Base-by-base conservation (phyloP, 2,329 filamentous ascomycete species). In the Fusarium verticillioides region DNA sequence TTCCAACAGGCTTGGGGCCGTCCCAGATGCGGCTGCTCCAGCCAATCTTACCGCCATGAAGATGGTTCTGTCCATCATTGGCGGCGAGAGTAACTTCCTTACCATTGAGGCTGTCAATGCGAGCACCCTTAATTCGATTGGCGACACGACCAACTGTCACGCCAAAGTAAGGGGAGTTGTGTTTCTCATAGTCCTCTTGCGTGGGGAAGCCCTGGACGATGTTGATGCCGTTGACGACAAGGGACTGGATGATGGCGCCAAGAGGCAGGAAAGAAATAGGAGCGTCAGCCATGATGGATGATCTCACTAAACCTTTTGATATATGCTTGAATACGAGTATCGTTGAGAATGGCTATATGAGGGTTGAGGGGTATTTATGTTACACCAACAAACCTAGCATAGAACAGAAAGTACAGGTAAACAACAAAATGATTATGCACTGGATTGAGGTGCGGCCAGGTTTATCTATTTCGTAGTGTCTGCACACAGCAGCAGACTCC, bases 71-170 rank as follows among this genome's bases (percentile, higher is more conserved):
- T 0, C 90, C 92, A 80, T 98, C 90, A 84, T 97, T 98, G 67
- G 89, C 88, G 12, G 89, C 87, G 47, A 98, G 87, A 21, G 86
- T 78, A 82, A 97, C 96, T 7, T 87, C 85, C 78, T 89, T 88
- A 70, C 86, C 86, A 82, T 97, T 97, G 76, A 98, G 83, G 58
- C 86, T 87, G 73, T 91, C 84, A 80, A 98, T 91, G 75, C 89
- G 87, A 32, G 91, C 94, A 78, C 88, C 86, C 63, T 90, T 89
- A 80, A 97, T 90, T 64, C 96, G 92, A 85, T 98, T 98, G 69
- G 95, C 90, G 26, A 91, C 86, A 60, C 91, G 93, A 62, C 96
- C 96, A 81, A 98, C 97, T 49, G 94, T 98, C 81, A 96, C 95
- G 73, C 96, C 96, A 80, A 97, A 98, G 85, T 91, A 95, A 4